Evolutionary conservation across 2,329 filamentous ascomycete genomes (phyloP).

Genomic region (Pseudocercospora crystallina): DNA sequence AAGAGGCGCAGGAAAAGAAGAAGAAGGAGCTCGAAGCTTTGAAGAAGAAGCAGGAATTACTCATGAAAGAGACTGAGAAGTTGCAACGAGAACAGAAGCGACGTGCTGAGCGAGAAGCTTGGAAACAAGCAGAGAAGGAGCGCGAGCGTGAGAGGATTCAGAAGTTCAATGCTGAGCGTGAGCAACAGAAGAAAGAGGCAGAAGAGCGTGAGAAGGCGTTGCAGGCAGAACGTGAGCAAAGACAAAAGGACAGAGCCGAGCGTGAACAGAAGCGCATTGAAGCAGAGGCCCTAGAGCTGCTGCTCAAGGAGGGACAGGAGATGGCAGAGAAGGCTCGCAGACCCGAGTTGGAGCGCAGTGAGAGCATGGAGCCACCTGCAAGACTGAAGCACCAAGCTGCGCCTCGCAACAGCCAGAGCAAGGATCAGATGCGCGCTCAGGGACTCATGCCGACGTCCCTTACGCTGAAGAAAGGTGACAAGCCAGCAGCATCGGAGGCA

Average conservation of each 20-base stretch:
- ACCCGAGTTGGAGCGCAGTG: conserved; percentile 50
- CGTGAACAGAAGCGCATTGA: conserved; percentile 57
- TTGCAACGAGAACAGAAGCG: conserved; percentile 50
- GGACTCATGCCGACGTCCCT: conserved; percentile 34
- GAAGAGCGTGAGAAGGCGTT: conserved; percentile 56
- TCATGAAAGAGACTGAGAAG: conserved; percentile 42
- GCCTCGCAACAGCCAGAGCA: conserved; percentile 25
- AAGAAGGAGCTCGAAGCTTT: conserved; percentile 51
- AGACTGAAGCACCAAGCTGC: conserved; percentile 30
- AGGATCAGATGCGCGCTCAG: conserved; percentile 33
- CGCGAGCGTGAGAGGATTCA: conserved; percentile 57
- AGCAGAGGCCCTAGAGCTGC: conserved; percentile 53
- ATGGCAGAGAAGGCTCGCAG: conserved; percentile 54
- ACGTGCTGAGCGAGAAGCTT: conserved; percentile 50
- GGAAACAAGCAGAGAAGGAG: conserved; percentile 46
- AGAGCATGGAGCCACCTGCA: conserved; percentile 42
- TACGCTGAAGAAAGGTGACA: conserved; percentile 33
- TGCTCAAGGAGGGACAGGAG: conserved; percentile 56
- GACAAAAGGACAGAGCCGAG: conserved; percentile 39
- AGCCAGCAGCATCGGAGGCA: conserved; percentile 12
- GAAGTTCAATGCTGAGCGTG: conserved; percentile 51
- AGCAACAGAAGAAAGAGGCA: conserved; percentile 38
- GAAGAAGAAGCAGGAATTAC: conserved; percentile 49
- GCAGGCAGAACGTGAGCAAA: conserved; percentile 47
- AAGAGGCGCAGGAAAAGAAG: conserved; percentile 62